Conservation (phyloP, 352 stramenopile genomes). For the Pythium folliculosum region DNA sequence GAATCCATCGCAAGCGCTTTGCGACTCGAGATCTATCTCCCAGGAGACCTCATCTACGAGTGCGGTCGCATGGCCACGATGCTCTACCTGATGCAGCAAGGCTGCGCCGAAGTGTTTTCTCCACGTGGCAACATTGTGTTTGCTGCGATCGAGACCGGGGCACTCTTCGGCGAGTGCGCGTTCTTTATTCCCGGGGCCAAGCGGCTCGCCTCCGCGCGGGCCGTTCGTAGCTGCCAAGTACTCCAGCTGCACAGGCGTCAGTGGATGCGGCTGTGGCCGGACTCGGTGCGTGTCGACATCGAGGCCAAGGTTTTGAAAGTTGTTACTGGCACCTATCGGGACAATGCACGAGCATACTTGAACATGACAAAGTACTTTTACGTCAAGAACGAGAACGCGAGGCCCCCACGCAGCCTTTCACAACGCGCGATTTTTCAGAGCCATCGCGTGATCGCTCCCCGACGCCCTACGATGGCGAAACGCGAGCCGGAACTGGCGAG, state of each 20-base stretch:
- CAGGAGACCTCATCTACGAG: constrained; percentile 62
- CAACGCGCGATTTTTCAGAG: not conserved
- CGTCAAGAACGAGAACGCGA: constrained; percentile 45
- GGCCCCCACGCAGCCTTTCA: constrained; percentile 14
- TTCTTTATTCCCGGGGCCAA: constrained; percentile 59
- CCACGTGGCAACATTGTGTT: constrained; percentile 44
- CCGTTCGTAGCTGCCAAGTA: constrained; percentile 61
- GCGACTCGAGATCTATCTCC: constrained; percentile 65
- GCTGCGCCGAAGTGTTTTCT: constrained; percentile 46
- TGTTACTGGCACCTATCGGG: constrained; percentile 41
- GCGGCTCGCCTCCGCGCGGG: constrained; percentile 47
- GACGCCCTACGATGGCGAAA: not conserved
- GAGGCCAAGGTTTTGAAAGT: constrained; percentile 42
- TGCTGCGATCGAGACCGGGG: constrained; percentile 28
- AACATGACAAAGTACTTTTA: constrained; percentile 74
- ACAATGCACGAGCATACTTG: constrained; percentile 38
- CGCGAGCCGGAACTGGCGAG: not conserved
- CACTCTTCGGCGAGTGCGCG: constrained; percentile 60
- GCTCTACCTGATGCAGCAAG: constrained; percentile 56
- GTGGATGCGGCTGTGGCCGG: constrained; percentile 61
- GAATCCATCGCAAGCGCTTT: constrained; percentile 51
- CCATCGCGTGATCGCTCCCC: not conserved
- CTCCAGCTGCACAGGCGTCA: constrained; percentile 50
- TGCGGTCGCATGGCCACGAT: constrained; percentile 39
- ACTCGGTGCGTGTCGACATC: constrained; percentile 34